These are phyloP conservation scores for Trichomonascus vanleenenianus DNA, from an alignment of 805 yeast species.

Conservation along the genomic window DNA sequence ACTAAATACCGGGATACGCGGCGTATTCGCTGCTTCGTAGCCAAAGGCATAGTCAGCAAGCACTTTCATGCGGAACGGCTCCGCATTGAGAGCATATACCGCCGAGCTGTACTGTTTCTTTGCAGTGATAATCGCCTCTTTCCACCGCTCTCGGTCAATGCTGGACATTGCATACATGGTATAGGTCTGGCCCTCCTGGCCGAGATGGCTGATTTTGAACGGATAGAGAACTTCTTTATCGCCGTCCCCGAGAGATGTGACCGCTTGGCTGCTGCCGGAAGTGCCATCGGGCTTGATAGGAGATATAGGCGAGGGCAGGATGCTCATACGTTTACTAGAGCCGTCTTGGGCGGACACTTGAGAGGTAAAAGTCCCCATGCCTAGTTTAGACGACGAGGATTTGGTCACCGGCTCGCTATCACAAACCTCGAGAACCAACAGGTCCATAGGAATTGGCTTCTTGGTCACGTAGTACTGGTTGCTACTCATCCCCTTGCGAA, in stretches of 20 bases:
- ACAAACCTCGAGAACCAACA: slow-evolving; percentile 52
- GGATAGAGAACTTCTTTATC: slow-evolving; percentile 28
- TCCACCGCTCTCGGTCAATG: slow-evolving; percentile 52
- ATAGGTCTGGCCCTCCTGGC: slow-evolving; percentile 25
- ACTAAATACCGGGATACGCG: slow-evolving; percentile 25
- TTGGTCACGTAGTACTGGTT: slow-evolving; percentile 28
- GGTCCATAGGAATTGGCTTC: slow-evolving; percentile 33
- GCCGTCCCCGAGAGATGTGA: slow-evolving; percentile 17
- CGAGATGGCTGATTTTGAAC: slow-evolving; percentile 29
- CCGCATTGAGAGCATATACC: slow-evolving; percentile 32
- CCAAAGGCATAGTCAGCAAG: slow-evolving; percentile 56
- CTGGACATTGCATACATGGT: slow-evolving; percentile 25
- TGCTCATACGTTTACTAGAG: slow-evolving; percentile 9
- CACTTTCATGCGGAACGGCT: slow-evolving; percentile 47
- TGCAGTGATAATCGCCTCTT: slow-evolving; percentile 41
- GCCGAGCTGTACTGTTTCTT: slow-evolving; percentile 31
- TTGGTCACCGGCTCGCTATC: slow-evolving; percentile 31
- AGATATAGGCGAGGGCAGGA: slow-evolving; percentile 4
- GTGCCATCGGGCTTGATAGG: slow-evolving; percentile 7
- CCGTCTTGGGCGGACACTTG: slow-evolving; percentile 7
- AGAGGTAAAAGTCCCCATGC: slow-evolving; percentile 21
- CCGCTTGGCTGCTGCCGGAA: slow-evolving; percentile 13
- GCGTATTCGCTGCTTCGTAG: slow-evolving; percentile 49
- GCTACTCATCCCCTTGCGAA: slow-evolving; percentile 28
- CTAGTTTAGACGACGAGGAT: slow-evolving; percentile 17